These are phyloP conservation scores for Arachis hypogaea DNA, from an alignment of 306 rosid genomes.

Conservation along the genomic window DNA sequence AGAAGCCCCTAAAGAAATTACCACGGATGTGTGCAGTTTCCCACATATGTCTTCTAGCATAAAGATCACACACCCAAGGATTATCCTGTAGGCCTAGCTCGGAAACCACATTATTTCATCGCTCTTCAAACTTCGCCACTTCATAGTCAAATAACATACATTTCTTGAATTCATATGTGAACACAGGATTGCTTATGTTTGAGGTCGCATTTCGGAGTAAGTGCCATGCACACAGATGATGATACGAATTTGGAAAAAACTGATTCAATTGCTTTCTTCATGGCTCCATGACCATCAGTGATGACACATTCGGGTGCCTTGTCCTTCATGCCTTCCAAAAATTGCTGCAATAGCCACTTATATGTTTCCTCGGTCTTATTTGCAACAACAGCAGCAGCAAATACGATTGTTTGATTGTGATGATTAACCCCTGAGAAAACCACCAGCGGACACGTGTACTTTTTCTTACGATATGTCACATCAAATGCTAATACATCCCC, in stretches of 20 bases:
- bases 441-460: background rate
- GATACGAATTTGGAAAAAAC: background rate
- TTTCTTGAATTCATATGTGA: background rate
- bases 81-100: background rate
- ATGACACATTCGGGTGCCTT: background rate
- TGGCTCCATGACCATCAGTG: background rate
- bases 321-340: background rate
- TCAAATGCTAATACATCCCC: background rate
- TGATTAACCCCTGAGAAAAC: background rate
- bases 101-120: background rate
- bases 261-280: background rate
- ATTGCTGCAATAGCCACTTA: background rate
- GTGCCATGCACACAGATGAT: background rate
- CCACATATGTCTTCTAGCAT: background rate
- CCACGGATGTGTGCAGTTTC: background rate
- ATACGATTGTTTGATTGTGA: background rate
- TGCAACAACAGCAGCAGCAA: background rate
- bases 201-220: background rate
- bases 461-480: background rate
- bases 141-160: background rate
- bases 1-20: background rate
- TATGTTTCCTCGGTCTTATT: background rate
- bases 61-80: background rate
- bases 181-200: background rate
- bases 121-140: too few relatives aligned